A percentile compares a stretch with the other conserved stretches of the same genome.
These are phyloP conservation scores for Dichotomopilus funicola DNA, from an alignment of 2,329 filamentous ascomycete genomes.

Conservation along the genomic window DNA sequence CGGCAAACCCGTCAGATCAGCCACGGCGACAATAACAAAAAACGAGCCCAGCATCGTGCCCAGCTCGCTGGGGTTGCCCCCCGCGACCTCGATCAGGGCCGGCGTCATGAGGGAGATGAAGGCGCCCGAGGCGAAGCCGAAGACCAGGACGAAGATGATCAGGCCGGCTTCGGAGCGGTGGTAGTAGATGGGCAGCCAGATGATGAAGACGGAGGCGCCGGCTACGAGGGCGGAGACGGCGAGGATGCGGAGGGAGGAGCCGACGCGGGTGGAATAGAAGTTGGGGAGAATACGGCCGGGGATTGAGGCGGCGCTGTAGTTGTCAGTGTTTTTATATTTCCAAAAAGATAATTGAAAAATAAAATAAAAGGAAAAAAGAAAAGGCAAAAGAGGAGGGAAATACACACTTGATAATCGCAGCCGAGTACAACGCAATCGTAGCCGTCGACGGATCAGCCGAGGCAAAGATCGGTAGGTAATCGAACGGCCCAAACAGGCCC, in stretches of 20 bases:
- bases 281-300: slow-evolving; percentile 4
- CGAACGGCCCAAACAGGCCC: slow-evolving; percentile 6
- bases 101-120: slow-evolving; percentile 6
- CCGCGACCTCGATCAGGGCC: slow-evolving; percentile 2
- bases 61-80: neutral
- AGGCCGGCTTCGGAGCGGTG: neutral
- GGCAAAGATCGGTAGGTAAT: slow-evolving; percentile 3
- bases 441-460: neutral
- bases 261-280: slow-evolving; percentile 3
- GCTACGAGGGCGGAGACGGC: neutral
- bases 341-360: neutral
- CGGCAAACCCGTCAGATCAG: slow-evolving; percentile 2
- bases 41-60: neutral
- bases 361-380: neutral
- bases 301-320: neutral
- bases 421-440: neutral
- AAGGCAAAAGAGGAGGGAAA: neutral
- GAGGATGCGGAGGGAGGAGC: neutral
- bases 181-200: slow-evolving; percentile 1
- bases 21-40: neutral
- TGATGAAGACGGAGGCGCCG: neutral
- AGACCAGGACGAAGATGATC: neutral
- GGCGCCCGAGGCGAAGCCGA: neutral
- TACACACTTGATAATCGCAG: slow-evolving; percentile 3
- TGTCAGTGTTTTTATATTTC: too few species aligned